Conservation (phyloP, 306 rosid genomes). For the Morella rubra region DNA sequence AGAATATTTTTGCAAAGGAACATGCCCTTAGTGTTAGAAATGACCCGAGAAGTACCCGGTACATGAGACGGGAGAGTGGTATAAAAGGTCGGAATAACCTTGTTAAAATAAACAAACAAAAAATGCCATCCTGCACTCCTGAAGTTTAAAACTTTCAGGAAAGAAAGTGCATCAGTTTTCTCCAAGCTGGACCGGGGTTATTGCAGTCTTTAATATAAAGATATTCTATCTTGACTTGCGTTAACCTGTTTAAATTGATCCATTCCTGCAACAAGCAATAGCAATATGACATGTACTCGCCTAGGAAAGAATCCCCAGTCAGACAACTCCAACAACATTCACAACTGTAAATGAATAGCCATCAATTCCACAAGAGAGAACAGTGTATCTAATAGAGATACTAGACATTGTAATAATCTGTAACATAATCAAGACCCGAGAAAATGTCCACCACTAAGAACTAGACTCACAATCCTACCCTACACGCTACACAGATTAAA, state of each 20-base stretch:
- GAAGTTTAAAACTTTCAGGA: too few relatives aligned
- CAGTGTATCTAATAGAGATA: not conserved
- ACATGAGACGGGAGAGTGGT: too few relatives aligned
- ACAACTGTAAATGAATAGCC: not conserved
- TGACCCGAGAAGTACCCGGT: too few relatives aligned
- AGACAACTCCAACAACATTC: not conserved
- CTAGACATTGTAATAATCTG: conserved; percentile 1
- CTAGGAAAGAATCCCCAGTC: conserved; percentile 2
- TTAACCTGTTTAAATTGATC: not conserved
- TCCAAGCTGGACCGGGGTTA: too few relatives aligned
- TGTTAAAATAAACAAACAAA: too few relatives aligned
- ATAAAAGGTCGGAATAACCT: too few relatives aligned
- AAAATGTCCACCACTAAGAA: conserved; percentile 18
- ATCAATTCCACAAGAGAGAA: conserved; percentile 9
- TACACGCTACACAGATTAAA: conserved; percentile 27
- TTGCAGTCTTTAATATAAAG: not conserved
- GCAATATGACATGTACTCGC: conserved; percentile 1
- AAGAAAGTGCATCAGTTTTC: too few relatives aligned
- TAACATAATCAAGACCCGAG: conserved; percentile 10
- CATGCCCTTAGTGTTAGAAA: too few relatives aligned
- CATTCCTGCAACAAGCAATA: conserved; percentile 1
- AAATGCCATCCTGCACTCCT: too few relatives aligned
- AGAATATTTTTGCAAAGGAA: too few relatives aligned
- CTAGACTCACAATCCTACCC: conserved; percentile 29
- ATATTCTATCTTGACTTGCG: not conserved